Conservation (phyloP, 2,329 filamentous ascomycete species). For the Ascochyta lentis region DNA sequence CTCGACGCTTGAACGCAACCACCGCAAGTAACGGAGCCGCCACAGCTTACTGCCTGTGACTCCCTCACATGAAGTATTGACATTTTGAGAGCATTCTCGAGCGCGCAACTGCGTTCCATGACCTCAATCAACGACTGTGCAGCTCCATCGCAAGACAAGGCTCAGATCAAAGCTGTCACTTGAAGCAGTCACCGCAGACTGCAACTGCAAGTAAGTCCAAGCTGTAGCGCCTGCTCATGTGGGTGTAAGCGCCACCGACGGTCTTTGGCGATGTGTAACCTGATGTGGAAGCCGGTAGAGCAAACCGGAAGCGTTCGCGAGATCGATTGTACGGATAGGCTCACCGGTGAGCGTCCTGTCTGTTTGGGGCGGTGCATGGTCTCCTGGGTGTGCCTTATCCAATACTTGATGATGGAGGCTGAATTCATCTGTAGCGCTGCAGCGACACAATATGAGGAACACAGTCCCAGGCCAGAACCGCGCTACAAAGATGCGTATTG, state of each 20-base stretch:
- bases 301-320: constrained; percentile 1
- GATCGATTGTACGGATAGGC: not conserved
- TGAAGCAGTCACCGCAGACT: not conserved
- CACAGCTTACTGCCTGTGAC: not conserved
- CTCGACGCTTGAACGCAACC: not conserved
- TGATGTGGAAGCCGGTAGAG: not conserved
- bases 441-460: not conserved
- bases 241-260: constrained; percentile 2
- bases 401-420: constrained; percentile 26
- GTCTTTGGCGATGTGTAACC: not conserved
- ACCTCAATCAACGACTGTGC: not conserved
- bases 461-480: not conserved
- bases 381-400: constrained; percentile 1
- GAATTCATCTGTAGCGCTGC: constrained; percentile 6
- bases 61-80: not conserved
- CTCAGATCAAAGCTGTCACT: not conserved
- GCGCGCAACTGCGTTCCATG: too few relatives aligned
- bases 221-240: not conserved
- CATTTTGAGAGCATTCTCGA: not conserved
- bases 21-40: not conserved
- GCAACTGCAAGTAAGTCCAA: not conserved
- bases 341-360: constrained; percentile 24
- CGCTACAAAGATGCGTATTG: not conserved
- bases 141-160: not conserved
- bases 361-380: constrained; percentile 12